Evolutionary conservation across 2,329 filamentous ascomycete species (phyloP).

Genomic region (Cladosporium sphaerospermum): DNA sequence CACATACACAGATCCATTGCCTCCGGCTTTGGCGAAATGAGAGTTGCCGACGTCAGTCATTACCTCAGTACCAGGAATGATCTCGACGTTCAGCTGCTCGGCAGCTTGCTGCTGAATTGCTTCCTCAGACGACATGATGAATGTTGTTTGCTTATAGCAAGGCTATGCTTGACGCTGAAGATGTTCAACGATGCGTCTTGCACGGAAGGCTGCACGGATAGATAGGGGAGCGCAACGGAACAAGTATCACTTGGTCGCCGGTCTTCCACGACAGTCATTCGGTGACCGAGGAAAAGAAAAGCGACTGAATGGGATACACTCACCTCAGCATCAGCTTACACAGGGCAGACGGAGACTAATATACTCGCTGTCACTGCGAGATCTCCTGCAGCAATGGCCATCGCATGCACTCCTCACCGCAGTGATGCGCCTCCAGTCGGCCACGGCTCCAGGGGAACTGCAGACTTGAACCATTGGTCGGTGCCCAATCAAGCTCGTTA

Average conservation of each 20-base stretch:
- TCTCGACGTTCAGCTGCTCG: slow-evolving; percentile 22
- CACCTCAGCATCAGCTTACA: not conserved
- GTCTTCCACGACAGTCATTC: no score
- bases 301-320: not conserved
- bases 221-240: no score
- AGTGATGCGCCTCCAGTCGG: not conserved
- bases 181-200: no score
- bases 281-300: not conserved
- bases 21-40: slow-evolving; percentile 24
- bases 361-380: not conserved
- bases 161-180: no score
- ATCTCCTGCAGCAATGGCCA: no score
- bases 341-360: not conserved
- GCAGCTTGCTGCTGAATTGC: slow-evolving; percentile 14
- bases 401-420: not conserved
- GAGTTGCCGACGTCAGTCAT: slow-evolving; percentile 25
- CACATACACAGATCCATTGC: slow-evolving; percentile 23
- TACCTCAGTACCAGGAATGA: slow-evolving; percentile 27
- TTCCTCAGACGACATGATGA: not conserved
- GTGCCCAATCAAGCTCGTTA: not conserved
- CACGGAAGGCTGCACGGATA: no score
- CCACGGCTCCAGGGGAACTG: not conserved
- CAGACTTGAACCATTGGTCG: not conserved
- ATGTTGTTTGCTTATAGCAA: not conserved
- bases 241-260: no score